Evolutionary conservation across 2,329 filamentous ascomycete genomes (phyloP), one percentile per base, ranked within the genome.

Genomic region (Chrysosporium keratinophilum): DNA sequence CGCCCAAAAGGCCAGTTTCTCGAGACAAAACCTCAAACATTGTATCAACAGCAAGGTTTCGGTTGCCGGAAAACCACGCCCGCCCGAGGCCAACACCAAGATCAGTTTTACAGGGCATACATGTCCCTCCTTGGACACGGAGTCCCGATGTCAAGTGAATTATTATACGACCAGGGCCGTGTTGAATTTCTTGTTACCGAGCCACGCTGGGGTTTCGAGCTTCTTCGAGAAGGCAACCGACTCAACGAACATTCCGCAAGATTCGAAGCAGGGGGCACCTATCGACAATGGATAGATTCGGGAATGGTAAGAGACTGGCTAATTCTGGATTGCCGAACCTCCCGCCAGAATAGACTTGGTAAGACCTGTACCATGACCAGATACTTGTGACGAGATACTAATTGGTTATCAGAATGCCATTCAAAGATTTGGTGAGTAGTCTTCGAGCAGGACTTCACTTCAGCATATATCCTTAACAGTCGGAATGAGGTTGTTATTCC

Each of bases 221-320:
- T 61, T 12, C 47, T 60, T 11, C 54, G 58, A 6, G 58, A 61
- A n/a, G 59, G 56, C 14, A 47, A 59, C 47, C 33, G 52, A 33
- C 46, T 61, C 9, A 15, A 39, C 12, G 56, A 56, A 34, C 57
- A 58, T 33, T 61, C 57, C 46, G 19, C 46, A 14, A 44, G 57
- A 42, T 61, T 61, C 39, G 41, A 49, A 23, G 39, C 23, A 3
- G 17, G 50, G 5, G 58, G 56, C 4, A 50, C 4, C 7, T 61
- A 61, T 49, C 44, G 37, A n/a, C 40, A 11, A 12, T 60, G 53
- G 55, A 58, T 61, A 15, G 37, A 54, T 23, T 33, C 41, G 14
- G 58, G 57, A 4, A 28, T n/a, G 37, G 19, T 61, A 11, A 39
- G 43, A 31, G 57, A 61, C 47, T 61, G 57, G 54, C 50, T 60